Percentiles rank a stretch among this genome's conserved stretches.
Conservation (phyloP, 768 basidiomycete genomes). For the Termitomyces sp. region DNA sequence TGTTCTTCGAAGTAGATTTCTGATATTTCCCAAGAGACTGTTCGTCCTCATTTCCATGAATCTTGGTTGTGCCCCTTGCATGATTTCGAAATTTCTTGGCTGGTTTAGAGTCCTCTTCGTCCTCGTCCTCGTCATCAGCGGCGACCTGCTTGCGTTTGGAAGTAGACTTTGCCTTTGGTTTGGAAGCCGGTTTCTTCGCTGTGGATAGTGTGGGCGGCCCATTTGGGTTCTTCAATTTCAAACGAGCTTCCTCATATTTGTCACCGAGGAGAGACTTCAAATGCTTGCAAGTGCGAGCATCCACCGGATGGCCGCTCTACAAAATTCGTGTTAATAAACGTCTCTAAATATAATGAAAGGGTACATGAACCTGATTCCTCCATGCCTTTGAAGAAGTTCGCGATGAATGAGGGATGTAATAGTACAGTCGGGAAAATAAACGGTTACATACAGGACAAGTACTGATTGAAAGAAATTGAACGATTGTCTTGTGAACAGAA, state of each 20-base stretch:
- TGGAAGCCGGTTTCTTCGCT: conserved; percentile 18
- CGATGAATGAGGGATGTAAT: not conserved
- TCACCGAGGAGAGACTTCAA: conserved; percentile 41
- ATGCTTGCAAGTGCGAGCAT: conserved; percentile 49
- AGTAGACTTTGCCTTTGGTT: conserved; percentile 14
- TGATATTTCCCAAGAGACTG: conserved; percentile 21
- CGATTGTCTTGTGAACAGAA: not conserved
- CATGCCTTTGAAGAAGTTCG: conserved; percentile 21
- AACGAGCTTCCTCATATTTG: conserved; percentile 42
- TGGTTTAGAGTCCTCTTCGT: conserved; percentile 9
- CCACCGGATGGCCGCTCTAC: conserved; percentile 33
- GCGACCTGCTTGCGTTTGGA: conserved; percentile 22
- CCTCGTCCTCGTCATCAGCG: conserved; percentile 15
- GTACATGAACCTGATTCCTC: conserved; percentile 25
- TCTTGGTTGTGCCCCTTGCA: conserved; percentile 18
- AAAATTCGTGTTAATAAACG: not conserved
- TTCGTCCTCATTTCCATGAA: conserved; percentile 21
- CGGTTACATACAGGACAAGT: conserved; percentile 28
- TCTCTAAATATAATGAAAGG: not conserved
- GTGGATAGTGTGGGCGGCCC: conserved; percentile 22
- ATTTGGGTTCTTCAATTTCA: conserved; percentile 38
- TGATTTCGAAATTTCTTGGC: conserved; percentile 10
- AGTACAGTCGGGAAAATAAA: not conserved
- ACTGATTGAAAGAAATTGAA: conserved; percentile 13
- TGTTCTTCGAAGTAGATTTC: conserved; percentile 15